Evolutionary conservation across 768 basidiomycete species (phyloP), one percentile per base, ranked within the genome.

Genomic region (Clathrus columnatus): DNA sequence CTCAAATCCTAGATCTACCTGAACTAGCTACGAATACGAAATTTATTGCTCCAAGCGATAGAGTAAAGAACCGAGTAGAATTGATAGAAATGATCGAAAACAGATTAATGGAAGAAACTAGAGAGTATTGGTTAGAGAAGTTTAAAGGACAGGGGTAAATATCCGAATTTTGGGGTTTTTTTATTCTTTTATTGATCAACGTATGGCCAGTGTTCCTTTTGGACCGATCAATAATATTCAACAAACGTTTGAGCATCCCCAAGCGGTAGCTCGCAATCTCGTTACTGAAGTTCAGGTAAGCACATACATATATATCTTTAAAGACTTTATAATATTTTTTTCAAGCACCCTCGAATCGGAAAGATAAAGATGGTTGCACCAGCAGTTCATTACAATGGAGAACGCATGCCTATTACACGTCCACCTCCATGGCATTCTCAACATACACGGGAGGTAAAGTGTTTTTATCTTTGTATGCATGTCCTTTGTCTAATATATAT

Each of bases 211-310:
- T 10, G 82, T 91, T 23, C 89, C 90, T 6, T 85, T 86, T 68
- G 89, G 87, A 27, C 94, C 94, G 17, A 95, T 97, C 72, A 96
- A 96, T 67, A 85, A 90, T 61, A 90, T 97, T 57, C 65, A 77
- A 57, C 83, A 92, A 68, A 92, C 94, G 2, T 97, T 96, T 64
- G 80, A 82, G 29, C 94, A 96, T 68, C 91, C 91, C 6, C 77
- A 91, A 72, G 90, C 89, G 1, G 64, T 83, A 41, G 91, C 92
- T 26, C 78, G 94, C 48, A 72, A 77, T 50, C 79, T 87, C 41
- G 81, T 81, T 0, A 78, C 86, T 24, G 89, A 92, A 62, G 78
- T 95, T 50, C 81, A 91, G 60, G 90, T 89, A 65, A 68, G 79
- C 69, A 45, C 24, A 44, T 41, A 27, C 14, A 24, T 11, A 18